Conservation (phyloP, 2,329 filamentous ascomycete species). For the Sporothrix euskadiensis region DNA sequence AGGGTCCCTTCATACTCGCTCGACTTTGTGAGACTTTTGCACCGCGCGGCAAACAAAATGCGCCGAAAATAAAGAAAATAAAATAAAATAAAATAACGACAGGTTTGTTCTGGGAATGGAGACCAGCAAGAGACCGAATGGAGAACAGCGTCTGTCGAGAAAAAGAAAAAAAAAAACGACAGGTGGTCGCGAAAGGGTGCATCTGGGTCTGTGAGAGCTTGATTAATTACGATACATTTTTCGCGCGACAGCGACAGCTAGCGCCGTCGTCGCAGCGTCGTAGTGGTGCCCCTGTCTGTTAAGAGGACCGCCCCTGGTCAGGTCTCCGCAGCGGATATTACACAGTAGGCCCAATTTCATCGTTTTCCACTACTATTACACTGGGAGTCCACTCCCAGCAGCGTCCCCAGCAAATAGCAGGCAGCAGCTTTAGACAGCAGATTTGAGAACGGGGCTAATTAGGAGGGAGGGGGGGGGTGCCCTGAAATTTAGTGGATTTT, state of each 20-base stretch:
- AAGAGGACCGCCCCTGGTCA: background rate
- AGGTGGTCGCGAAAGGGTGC: background rate
- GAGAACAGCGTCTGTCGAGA: background rate
- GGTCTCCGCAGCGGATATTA: constrained; percentile 29
- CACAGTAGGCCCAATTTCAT: constrained; percentile 24
- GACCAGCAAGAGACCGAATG: background rate
- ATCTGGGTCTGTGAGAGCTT: background rate
- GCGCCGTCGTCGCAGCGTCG: background rate
- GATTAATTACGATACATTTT: background rate
- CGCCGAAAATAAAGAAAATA: background rate
- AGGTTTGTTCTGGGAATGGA: background rate
- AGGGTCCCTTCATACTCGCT: background rate
- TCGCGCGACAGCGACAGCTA: background rate
- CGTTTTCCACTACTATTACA: background rate
- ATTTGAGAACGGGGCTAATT: background rate
- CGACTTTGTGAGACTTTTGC: background rate
- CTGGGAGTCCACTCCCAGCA: background rate
- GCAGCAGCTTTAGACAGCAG: constrained; percentile 5
- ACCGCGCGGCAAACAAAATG: background rate
- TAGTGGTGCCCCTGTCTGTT: background rate
- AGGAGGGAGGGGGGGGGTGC: background rate
- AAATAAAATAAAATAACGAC: background rate
- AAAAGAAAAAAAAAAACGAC: too few relatives aligned
- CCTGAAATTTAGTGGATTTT: background rate
- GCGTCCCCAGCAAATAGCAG: constrained; percentile 11